Base-by-base conservation (phyloP, 139 green algal species). In the Micractinium sp. region DNA sequence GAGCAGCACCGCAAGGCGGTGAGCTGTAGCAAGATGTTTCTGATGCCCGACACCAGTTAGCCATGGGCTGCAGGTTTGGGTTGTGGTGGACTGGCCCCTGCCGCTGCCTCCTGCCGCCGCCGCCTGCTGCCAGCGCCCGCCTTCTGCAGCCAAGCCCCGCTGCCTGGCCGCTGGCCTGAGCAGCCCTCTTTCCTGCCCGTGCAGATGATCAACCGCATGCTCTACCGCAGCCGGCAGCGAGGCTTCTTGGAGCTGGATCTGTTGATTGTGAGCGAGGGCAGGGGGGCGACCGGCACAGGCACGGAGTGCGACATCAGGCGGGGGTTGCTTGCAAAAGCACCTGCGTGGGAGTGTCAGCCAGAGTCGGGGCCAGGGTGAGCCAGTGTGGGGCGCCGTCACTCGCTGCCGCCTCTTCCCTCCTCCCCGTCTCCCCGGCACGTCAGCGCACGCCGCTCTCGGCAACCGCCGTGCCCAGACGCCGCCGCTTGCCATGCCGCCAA, bases 221-320 rank as follows among this genome's bases (percentile, higher is more conserved):
- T 88, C 27, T 88, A 88, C 85, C 71, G 85, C 47, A 82, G 71
- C 47, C 69, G 71, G n/a, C 85, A 88, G 85, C 71, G 85, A n/a
- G 85, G 85, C 41, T 88, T 82, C 47, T 47, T 88, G 71, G 85
- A 88, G 85, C 85, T 88, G 5, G 85, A 88, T 53, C 73, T 88
- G 71, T 71, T 88, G 38, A 82, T 88, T 27, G 85, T 88, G 85
- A 82, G 85, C 35, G 47, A n/a, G 47, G 47, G 47, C 47, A 5
- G 47, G 47, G 7, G 47, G 47, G 47, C 47, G 9, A 56, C 47
- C 7, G 47, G 47, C n/a, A n/a, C n/a, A n/a, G n/a, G n/a, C n/a
- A n/a, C n/a, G n/a, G n/a, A n/a, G n/a, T n/a, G n/a, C n/a, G n/a
- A n/a, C n/a, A n/a, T n/a, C n/a, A n/a, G n/a, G n/a, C n/a, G n/a